phyloP scores from a whole-genome alignment of 2,329 filamentous ascomycete genomes.

The Sporothrix sp. region DNA sequence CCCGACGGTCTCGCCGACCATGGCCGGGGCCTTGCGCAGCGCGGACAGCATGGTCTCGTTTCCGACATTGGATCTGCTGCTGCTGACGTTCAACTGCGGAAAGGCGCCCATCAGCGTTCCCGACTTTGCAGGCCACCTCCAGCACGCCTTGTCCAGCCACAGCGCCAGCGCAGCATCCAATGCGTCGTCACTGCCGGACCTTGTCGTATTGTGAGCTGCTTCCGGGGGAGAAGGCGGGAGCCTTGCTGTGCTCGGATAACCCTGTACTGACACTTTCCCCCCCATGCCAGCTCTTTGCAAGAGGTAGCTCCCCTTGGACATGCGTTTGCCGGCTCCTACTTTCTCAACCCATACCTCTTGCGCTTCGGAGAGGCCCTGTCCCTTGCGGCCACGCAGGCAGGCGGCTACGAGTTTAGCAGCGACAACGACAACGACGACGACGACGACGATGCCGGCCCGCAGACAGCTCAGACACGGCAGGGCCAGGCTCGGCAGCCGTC shows the following conservation, averaged over 20 bases:
- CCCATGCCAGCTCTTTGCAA: conserved; percentile 58
- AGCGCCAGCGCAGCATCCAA: conserved; percentile 21
- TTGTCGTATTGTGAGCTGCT: conserved; percentile 46
- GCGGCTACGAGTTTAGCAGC: not conserved
- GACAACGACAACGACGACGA: conserved; percentile 10
- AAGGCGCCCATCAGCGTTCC: conserved; percentile 59
- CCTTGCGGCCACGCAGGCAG: conserved; percentile 46
- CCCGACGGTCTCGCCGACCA: not conserved
- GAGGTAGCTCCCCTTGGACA: conserved; percentile 80
- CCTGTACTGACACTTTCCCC: not conserved
- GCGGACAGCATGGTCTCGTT: conserved; percentile 27
- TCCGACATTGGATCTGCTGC: conserved; percentile 56
- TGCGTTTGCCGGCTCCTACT: conserved; percentile 76
- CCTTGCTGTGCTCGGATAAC: not conserved
- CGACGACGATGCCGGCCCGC: not conserved
- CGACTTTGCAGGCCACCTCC: conserved; percentile 62
- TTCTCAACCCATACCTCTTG: conserved; percentile 65
- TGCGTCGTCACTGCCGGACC: conserved; percentile 37
- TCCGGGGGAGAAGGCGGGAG: no score
- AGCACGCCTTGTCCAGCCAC: conserved; percentile 40
- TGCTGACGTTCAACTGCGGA: conserved; percentile 85
- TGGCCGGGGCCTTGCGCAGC: not conserved
- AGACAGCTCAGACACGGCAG: not conserved
- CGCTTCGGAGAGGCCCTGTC: conserved; percentile 63
- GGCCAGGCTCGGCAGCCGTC: not conserved